These are phyloP conservation scores for Saccharum spontaneum DNA, from an alignment of 176 grass and related monocot species.

Conservation along the genomic window DNA sequence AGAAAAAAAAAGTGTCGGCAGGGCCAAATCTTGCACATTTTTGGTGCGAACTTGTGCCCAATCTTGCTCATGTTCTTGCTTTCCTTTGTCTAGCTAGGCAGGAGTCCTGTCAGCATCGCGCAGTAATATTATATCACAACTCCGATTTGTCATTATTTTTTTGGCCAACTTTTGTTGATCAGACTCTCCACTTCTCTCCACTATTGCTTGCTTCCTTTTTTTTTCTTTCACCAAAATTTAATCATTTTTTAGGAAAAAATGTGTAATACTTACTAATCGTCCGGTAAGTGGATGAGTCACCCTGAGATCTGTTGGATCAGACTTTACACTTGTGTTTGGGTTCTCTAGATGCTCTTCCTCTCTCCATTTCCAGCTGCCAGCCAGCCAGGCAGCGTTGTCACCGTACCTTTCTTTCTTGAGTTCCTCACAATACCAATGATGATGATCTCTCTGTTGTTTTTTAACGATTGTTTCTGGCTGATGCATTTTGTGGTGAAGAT, in stretches of 20 bases:
- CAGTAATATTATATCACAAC: constrained; percentile 11
- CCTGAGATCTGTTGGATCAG: constrained; percentile 30
- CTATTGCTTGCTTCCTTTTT: background rate
- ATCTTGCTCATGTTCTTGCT: constrained; percentile 27
- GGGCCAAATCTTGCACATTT: constrained; percentile 22
- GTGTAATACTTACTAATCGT: background rate
- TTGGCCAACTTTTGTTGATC: constrained; percentile 13
- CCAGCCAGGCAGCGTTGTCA: background rate
- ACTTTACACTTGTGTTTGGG: background rate
- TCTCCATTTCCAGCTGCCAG: constrained; percentile 24
- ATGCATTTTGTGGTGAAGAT: constrained; percentile 28
- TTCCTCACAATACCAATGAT: background rate
- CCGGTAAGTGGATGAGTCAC: constrained; percentile 2
- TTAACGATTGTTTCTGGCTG: background rate
- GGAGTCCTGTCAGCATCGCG: constrained; percentile 46
- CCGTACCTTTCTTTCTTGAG: constrained; percentile 27
- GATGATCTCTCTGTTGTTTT: background rate
- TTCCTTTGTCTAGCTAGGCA: constrained; percentile 31
- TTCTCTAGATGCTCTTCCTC: background rate
- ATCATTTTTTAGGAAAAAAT: background rate
- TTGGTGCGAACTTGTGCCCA: constrained; percentile 21
- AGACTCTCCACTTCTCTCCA: background rate
- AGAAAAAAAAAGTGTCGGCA: constrained; percentile 33
- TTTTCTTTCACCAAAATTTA: constrained; percentile 7
- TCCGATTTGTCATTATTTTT: background rate